Evolutionary conservation across 108 stramenopile species (phyloP).

Genomic region (Nannochloropsis granulata): DNA sequence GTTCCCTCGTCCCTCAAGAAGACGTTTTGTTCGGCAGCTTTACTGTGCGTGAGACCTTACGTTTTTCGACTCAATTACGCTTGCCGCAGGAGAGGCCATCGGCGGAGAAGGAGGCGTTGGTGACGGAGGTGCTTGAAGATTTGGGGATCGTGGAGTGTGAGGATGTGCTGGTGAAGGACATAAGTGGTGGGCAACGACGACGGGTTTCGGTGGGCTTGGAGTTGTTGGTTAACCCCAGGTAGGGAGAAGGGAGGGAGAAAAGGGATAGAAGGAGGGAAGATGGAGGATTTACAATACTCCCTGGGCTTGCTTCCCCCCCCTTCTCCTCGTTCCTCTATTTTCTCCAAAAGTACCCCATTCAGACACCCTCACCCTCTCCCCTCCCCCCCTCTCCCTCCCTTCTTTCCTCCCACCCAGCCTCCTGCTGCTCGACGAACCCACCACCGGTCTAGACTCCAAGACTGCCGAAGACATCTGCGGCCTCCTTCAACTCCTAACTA

Average conservation of each 20-base stretch:
- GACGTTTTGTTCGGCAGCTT: conserved; percentile 3
- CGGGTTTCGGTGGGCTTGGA: conserved; percentile 24
- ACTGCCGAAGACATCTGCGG: neutral
- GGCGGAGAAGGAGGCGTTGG: neutral
- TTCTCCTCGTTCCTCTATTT: neutral
- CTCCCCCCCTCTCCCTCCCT: neutral
- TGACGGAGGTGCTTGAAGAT: neutral
- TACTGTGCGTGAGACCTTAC: neutral
- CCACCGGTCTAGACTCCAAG: conserved; percentile 26
- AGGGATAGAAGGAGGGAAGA: too few relatives aligned
- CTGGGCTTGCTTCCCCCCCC: neutral
- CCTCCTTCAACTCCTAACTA: neutral
- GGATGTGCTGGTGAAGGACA: conserved; percentile 2
- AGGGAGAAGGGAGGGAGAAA: too few relatives aligned
- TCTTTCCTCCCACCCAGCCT: neutral
- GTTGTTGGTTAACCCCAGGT: conserved; percentile 11
- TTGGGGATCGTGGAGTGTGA: neutral
- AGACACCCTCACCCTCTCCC: too few relatives aligned
- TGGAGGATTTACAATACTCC: neutral
- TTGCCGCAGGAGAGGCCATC: neutral
- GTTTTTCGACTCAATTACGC: neutral
- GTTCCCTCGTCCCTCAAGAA: conserved; percentile 13
- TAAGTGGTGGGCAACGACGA: conserved; percentile 11
- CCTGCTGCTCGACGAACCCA: conserved; percentile 41
- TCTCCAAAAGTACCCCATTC: too few relatives aligned